Evolutionary conservation across 768 basidiomycete species (phyloP).

Genomic region (Leccinellum albellum): DNA sequence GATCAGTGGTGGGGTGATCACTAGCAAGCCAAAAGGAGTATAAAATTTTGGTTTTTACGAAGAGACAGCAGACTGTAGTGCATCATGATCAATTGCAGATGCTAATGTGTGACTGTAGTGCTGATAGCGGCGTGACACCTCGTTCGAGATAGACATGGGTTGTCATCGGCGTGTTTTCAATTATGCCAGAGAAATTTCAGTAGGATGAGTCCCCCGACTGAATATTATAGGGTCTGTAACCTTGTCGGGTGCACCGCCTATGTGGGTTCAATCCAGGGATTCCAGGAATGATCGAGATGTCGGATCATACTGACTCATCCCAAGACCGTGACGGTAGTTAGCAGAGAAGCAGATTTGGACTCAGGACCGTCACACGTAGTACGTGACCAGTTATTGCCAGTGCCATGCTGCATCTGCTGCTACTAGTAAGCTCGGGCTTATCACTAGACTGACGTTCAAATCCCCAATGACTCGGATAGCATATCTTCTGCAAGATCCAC

Average conservation of each 20-base stretch:
- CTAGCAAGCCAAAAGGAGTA: too few relatives aligned
- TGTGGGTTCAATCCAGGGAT: too few relatives aligned
- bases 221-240: too few relatives aligned
- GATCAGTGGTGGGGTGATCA: too few relatives aligned
- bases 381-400: too few relatives aligned
- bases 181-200: background rate
- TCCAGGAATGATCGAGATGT: too few relatives aligned
- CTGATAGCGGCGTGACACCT: background rate
- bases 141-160: background rate
- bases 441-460: background rate
- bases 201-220: background rate
- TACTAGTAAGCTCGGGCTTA: background rate
- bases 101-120: too few relatives aligned
- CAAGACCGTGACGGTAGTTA: too few relatives aligned
- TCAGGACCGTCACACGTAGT: too few relatives aligned
- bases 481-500: background rate
- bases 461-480: background rate
- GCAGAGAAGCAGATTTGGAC: too few relatives aligned
- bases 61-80: background rate
- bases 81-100: background rate
- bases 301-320: too few relatives aligned
- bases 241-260: too few relatives aligned
- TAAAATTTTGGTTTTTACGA: background rate
- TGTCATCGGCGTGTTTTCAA: background rate
- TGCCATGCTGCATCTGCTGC: background rate